Percentiles rank a stretch among this genome's conserved stretches.
These are phyloP conservation scores for Artemisia tridentata DNA, from an alignment of 129 eudicot genomes.

Conservation along the genomic window DNA sequence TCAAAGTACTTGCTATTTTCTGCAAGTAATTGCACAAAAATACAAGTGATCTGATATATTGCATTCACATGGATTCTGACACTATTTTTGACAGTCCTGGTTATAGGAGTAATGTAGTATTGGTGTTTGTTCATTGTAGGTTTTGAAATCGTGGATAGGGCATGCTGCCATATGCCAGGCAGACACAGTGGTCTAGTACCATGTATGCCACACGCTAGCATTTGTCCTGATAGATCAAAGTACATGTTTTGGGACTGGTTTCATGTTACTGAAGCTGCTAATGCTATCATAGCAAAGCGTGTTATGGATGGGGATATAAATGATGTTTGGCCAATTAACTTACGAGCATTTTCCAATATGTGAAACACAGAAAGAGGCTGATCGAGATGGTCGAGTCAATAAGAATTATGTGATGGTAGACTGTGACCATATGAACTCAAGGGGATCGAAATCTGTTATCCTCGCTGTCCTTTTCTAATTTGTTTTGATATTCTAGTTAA, in stretches of 20 bases:
- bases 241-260: conserved; percentile 33
- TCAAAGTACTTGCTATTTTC: neutral
- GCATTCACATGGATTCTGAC: neutral
- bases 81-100: neutral
- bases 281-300: conserved; percentile 27
- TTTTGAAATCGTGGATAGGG: conserved; percentile 16
- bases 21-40: neutral
- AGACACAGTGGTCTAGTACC: conserved; percentile 31
- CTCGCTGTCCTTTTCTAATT: no score
- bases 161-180: conserved; percentile 23
- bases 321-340: conserved; percentile 28
- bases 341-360: conserved; percentile 27
- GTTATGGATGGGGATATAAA: conserved; percentile 27
- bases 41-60: conserved; percentile 1
- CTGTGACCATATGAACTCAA: no score
- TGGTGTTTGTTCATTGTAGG: conserved; percentile 1
- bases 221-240: conserved; percentile 33
- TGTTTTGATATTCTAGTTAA: no score
- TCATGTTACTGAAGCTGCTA: conserved; percentile 25
- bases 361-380: neutral
- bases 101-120: neutral
- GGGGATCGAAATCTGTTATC: no score
- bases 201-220: conserved; percentile 21
- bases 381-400: conserved; percentile 7
- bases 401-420: neutral